Evolutionary conservation across 1,284 basidiomycete species (phyloP).

Genomic region (Puccinia coronata): DNA sequence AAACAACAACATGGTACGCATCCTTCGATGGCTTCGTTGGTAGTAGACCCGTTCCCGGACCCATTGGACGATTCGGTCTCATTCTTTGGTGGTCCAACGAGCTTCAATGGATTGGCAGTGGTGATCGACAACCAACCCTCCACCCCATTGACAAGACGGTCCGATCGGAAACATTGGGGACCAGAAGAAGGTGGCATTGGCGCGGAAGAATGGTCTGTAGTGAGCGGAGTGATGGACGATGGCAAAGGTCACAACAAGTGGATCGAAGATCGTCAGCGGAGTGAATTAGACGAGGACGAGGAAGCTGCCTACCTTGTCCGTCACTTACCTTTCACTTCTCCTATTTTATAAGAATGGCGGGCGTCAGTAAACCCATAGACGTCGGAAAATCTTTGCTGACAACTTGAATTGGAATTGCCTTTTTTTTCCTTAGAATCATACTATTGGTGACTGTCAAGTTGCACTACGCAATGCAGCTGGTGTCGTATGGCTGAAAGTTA

Average conservation of each 20-base stretch:
- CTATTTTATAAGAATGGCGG: not conserved
- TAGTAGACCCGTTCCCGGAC: constrained; percentile 49
- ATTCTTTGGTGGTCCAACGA: constrained; percentile 55
- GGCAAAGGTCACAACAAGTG: constrained; percentile 53
- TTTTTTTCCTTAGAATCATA: constrained; percentile 36
- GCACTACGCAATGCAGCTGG: constrained; percentile 56
- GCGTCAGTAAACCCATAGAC: not conserved
- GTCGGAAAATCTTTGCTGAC: not conserved
- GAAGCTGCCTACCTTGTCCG: constrained; percentile 55
- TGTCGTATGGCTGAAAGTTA: constrained; percentile 56
- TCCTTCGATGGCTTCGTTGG: constrained; percentile 50
- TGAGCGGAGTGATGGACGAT: constrained; percentile 56
- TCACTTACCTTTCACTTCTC: not conserved
- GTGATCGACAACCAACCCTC: constrained; percentile 56
- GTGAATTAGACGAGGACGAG: constrained; percentile 50
- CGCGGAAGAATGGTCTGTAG: constrained; percentile 53
- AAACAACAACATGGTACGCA: constrained; percentile 28
- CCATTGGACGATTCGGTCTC: constrained; percentile 54
- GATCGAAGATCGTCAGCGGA: constrained; percentile 53
- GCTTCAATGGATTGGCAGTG: constrained; percentile 57
- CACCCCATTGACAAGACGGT: constrained; percentile 53
- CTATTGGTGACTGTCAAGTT: constrained; percentile 56
- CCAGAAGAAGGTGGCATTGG: constrained; percentile 50
- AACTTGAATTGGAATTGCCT: not conserved
- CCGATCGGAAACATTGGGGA: constrained; percentile 52